Evolutionary conservation across 805 yeast species (phyloP), one percentile per base, ranked within the genome.

Genomic region (Metschnikowia anglica): DNA sequence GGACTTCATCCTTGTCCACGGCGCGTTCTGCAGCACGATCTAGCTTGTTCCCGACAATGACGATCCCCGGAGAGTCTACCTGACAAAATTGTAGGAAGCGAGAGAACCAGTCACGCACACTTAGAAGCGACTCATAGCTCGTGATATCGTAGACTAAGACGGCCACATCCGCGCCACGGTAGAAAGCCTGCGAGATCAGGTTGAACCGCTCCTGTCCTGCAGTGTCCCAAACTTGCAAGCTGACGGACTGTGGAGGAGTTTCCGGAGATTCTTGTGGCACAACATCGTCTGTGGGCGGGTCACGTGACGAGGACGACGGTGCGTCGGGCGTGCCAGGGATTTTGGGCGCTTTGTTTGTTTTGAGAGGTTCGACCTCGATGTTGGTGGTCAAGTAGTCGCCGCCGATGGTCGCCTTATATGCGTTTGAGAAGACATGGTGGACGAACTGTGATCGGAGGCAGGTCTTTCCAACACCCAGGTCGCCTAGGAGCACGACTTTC

Each of bases 401-500:
- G 9, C 83, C 83, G 4, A 78, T 74, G 6, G 83, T 77, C 31
- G 82, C 81, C 54, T 74, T 70, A 54, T 79, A 79, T 9, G 78
- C 79, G 49, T 70, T 73, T 44, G 79, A 69, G 55, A 79, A 79
- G 30, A 74, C 66, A 42, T 73, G 80, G 49, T 78, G 79, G 5
- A 78, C 70, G 53, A 72, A 76, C 54, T 77, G 83, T 3, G 78
- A 65, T 39, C 83, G 61, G 3, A 79, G 59, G 38, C 82, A 76
- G 11, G 83, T 79, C 50, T 79, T 79, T 4, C 83, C 83, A 12
- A 79, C 83, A 3, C 79, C 77, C 60, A 74, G 76, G 57, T 79
- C 81, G 2, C 83, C 83, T 11, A 79, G 53, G 27, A 79, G 56
- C n/a, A 79, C 73, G 43, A 78, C 79, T 57, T 79, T 77, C 27